These are phyloP conservation scores for Leccinum griseonigrum DNA, from an alignment of 1,284 basidiomycete species.

Conservation along the genomic window DNA sequence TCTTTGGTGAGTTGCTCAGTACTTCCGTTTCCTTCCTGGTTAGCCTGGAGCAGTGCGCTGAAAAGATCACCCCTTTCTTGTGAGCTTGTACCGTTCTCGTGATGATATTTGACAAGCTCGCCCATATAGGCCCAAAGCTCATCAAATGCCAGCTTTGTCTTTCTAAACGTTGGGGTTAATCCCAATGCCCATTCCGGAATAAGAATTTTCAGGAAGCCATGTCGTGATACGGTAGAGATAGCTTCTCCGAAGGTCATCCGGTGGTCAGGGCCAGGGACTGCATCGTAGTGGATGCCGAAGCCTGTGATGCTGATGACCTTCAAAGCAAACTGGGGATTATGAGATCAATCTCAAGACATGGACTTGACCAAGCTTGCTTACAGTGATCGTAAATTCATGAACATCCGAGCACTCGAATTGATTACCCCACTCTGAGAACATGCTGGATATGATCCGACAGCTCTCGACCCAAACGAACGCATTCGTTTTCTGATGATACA, in stretches of 20 bases:
- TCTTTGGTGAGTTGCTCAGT: neutral
- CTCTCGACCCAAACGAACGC: neutral
- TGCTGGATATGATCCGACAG: neutral
- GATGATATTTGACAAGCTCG: neutral
- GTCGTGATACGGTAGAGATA: neutral
- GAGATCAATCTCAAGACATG: neutral
- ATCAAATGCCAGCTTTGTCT: neutral
- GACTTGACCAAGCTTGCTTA: neutral
- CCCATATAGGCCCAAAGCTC: neutral
- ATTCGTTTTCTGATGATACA: neutral
- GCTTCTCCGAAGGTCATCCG: neutral
- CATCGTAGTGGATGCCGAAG: neutral
- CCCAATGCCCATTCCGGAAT: neutral
- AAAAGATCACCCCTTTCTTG: neutral
- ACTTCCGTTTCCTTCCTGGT: neutral
- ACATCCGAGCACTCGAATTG: neutral
- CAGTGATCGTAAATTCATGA: neutral
- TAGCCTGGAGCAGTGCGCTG: neutral
- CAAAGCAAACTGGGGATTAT: neutral
- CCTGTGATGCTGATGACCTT: neutral
- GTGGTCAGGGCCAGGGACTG: neutral
- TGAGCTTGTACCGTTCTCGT: neutral
- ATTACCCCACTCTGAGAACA: neutral
- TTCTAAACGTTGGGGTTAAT: neutral
- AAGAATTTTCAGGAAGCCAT: neutral